Conservation (phyloP, 140 eudicot genomes). For the Stevia rebaudiana region DNA sequence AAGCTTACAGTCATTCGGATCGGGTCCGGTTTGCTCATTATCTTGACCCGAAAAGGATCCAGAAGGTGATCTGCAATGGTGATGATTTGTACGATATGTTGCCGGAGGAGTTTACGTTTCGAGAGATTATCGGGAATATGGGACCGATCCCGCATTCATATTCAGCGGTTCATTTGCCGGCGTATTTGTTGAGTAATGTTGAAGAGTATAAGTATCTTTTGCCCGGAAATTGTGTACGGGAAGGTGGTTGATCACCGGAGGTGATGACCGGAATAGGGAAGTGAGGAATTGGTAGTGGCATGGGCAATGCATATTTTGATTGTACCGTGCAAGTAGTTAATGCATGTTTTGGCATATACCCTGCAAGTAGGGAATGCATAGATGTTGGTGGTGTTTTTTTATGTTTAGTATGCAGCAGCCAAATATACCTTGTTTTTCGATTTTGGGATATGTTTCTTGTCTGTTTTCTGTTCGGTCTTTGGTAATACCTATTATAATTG, state of each 20-base stretch:
- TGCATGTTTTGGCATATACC: constrained; percentile 18
- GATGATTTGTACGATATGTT: constrained; percentile 47
- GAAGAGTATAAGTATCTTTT: constrained; percentile 39
- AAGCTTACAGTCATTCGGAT: constrained; percentile 44
- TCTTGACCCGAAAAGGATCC: constrained; percentile 40
- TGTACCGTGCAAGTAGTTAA: constrained; percentile 22
- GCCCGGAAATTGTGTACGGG: constrained; percentile 39
- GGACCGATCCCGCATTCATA: constrained; percentile 39
- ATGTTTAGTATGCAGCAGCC: constrained; percentile 9
- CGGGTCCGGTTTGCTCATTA: constrained; percentile 23
- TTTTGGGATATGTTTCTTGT: constrained; percentile 26
- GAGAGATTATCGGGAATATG: constrained; percentile 34
- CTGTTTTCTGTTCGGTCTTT: not conserved
- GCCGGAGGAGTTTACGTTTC: constrained; percentile 42
- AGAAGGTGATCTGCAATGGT: constrained; percentile 32
- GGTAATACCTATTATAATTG: not conserved
- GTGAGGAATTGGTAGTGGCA: not conserved
- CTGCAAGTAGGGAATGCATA: too few relatives aligned
- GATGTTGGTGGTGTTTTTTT: too few relatives aligned
- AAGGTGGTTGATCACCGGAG: constrained; percentile 13
- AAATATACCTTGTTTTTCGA: constrained; percentile 14
- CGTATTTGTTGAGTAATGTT: constrained; percentile 27
- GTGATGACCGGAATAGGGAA: not conserved
- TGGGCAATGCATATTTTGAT: constrained; percentile 7
- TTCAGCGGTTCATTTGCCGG: constrained; percentile 39